Evolutionary conservation across 2,329 filamentous ascomycete species (phyloP).

Genomic region (Spiromastix sp.): DNA sequence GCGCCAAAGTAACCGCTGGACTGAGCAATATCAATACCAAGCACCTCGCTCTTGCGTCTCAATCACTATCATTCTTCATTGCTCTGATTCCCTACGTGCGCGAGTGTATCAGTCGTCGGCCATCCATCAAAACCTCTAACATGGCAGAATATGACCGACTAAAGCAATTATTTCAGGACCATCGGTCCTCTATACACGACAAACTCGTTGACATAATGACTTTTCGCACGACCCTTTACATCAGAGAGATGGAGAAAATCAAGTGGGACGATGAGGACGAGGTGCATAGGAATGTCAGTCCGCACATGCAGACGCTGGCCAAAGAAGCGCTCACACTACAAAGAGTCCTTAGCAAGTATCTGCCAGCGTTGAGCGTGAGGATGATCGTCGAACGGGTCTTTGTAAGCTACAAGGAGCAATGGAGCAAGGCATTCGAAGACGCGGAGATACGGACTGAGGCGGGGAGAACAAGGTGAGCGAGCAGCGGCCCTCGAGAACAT

Average conservation of each 20-base stretch:
- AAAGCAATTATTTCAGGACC: constrained; percentile 39
- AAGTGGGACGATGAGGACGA: constrained; percentile 47
- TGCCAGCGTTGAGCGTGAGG: constrained; percentile 37
- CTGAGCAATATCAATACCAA: constrained; percentile 44
- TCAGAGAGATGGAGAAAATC: constrained; percentile 45
- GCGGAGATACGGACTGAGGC: too few species aligned
- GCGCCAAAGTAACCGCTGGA: constrained; percentile 38
- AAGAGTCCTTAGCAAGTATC: constrained; percentile 62
- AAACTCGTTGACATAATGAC: constrained; percentile 45
- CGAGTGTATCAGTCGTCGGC: constrained; percentile 38
- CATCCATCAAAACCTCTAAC: constrained; percentile 20
- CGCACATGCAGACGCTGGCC: constrained; percentile 68
- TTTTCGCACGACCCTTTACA: constrained; percentile 33
- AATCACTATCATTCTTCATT: constrained; percentile 40
- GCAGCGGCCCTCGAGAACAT: too few species aligned
- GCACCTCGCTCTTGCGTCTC: constrained; percentile 40
- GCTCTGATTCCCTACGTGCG: constrained; percentile 40
- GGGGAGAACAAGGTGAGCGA: too few species aligned
- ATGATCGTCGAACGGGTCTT: constrained; percentile 2
- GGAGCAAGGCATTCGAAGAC: too few species aligned
- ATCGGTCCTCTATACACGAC: constrained; percentile 41
- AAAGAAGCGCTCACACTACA: constrained; percentile 71
- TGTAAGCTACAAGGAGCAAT: too few species aligned
- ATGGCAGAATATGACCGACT: constrained; percentile 41
- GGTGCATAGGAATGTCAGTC: constrained; percentile 36